These are phyloP conservation scores for Borealophlyctis nickersoniae DNA, from an alignment of 192 early-diverging fungal species.

Conservation along the genomic window DNA sequence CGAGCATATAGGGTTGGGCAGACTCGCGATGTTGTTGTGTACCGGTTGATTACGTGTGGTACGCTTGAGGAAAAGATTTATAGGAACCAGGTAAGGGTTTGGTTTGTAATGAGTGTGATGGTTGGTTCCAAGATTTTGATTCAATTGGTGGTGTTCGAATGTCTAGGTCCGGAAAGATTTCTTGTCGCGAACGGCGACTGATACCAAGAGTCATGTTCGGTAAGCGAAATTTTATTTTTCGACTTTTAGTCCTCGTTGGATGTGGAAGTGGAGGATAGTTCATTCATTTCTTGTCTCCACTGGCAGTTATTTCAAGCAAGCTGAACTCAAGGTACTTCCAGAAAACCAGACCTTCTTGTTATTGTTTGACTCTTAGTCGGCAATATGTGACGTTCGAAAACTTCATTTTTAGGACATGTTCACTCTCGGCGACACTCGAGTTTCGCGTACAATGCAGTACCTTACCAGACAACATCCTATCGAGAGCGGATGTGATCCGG, in stretches of 20 bases:
- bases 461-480: slow-evolving; percentile 16
- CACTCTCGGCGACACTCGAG: slow-evolving; percentile 11
- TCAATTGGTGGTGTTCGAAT: neutral
- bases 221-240: neutral
- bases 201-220: slow-evolving; percentile 7
- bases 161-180: slow-evolving; percentile 15
- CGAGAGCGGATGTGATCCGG: neutral
- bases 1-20: slow-evolving; percentile 91
- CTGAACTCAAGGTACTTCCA: slow-evolving; percentile 23
- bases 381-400: too few relatives aligned
- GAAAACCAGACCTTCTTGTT: too few relatives aligned
- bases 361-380: too few relatives aligned
- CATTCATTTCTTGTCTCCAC: too few relatives aligned
- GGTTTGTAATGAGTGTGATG: neutral
- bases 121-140: too few relatives aligned
- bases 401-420: too few relatives aligned
- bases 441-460: slow-evolving; percentile 9
- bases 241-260: neutral
- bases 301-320: slow-evolving; percentile 24
- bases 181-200: slow-evolving; percentile 16
- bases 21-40: slow-evolving; percentile 78
- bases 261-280: neutral
- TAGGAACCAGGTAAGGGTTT: slow-evolving; percentile 11
- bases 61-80: slow-evolving; percentile 70
- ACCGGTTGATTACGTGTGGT: slow-evolving; percentile 75